Conservation (phyloP, 2,329 filamentous ascomycete genomes). For the Pleoardoris graminearum region DNA sequence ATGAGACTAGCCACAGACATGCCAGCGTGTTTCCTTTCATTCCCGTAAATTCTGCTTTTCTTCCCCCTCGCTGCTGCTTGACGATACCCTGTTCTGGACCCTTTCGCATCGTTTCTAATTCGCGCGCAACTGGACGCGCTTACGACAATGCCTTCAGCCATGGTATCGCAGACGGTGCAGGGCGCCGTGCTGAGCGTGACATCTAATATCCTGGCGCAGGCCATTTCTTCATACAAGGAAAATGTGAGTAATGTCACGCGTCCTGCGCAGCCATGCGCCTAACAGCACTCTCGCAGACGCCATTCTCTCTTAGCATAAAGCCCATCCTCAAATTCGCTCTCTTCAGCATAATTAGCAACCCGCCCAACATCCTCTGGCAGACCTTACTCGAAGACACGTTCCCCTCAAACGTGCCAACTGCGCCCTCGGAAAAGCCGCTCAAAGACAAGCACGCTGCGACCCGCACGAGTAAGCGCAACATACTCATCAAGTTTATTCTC, state of each 20-base stretch:
- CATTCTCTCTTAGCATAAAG: constrained; percentile 65
- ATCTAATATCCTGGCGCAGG: constrained; percentile 75
- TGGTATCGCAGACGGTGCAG: constrained; percentile 56
- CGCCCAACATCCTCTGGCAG: constrained; percentile 88
- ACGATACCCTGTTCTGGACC: not conserved
- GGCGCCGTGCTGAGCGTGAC: constrained; percentile 65
- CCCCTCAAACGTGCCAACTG: constrained; percentile 59
- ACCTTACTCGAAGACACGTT: constrained; percentile 73
- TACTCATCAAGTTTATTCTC: constrained; percentile 66
- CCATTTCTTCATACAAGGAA: constrained; percentile 64
- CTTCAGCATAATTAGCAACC: constrained; percentile 72
- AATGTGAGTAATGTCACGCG: constrained; percentile 53
- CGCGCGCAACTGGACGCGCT: not conserved
- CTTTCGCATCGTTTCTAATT: not conserved
- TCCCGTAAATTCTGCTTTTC: not conserved
- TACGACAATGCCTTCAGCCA: constrained; percentile 32
- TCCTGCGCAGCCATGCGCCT: constrained; percentile 1
- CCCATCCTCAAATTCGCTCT: constrained; percentile 76
- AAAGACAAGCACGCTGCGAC: constrained; percentile 32
- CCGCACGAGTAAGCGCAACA: constrained; percentile 62
- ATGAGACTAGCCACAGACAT: constrained; percentile 12
- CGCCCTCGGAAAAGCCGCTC: constrained; percentile 32
- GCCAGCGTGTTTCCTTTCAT: not conserved
- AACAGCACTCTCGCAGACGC: constrained; percentile 49
- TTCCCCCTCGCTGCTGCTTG: not conserved